These are phyloP conservation scores for Fagopyrum esculentum DNA, from an alignment of 148 eudicot genomes.

Conservation along the genomic window DNA sequence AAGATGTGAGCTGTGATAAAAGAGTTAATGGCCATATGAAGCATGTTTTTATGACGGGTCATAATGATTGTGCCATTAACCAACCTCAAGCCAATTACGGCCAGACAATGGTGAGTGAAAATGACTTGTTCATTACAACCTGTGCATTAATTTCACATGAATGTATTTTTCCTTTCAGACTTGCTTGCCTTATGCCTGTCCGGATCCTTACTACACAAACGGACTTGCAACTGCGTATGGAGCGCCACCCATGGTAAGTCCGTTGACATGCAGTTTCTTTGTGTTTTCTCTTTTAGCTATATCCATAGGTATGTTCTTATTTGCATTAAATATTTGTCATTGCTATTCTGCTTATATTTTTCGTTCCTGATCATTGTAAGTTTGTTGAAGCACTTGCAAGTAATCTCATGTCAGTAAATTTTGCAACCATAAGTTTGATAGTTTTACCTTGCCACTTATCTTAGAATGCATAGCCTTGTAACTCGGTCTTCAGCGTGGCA, in stretches of 20 bases:
- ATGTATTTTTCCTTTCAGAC: constrained; percentile 24
- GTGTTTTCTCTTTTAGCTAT: background rate
- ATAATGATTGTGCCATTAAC: constrained; percentile 28
- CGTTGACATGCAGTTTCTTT: background rate
- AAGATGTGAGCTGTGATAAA: constrained; percentile 43
- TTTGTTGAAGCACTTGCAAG: background rate
- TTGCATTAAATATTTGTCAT: background rate
- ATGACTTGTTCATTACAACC: background rate
- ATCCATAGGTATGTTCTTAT: background rate
- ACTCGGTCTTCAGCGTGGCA: too few relatives aligned
- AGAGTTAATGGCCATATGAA: constrained; percentile 34
- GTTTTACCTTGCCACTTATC: background rate
- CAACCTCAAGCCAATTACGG: constrained; percentile 38
- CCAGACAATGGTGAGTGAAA: constrained; percentile 37
- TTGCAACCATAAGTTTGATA: background rate
- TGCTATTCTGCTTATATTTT: background rate
- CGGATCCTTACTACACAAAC: constrained; percentile 44
- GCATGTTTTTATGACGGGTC: constrained; percentile 40
- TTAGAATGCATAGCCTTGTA: background rate
- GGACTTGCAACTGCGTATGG: constrained; percentile 52
- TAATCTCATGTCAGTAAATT: background rate
- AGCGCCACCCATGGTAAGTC: constrained; percentile 47
- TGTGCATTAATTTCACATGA: background rate
- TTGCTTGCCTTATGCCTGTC: constrained; percentile 38
- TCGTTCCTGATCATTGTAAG: background rate